These are phyloP conservation scores for Diddensiella santjacobensis DNA, from an alignment of 805 yeast genomes.

Conservation along the genomic window DNA sequence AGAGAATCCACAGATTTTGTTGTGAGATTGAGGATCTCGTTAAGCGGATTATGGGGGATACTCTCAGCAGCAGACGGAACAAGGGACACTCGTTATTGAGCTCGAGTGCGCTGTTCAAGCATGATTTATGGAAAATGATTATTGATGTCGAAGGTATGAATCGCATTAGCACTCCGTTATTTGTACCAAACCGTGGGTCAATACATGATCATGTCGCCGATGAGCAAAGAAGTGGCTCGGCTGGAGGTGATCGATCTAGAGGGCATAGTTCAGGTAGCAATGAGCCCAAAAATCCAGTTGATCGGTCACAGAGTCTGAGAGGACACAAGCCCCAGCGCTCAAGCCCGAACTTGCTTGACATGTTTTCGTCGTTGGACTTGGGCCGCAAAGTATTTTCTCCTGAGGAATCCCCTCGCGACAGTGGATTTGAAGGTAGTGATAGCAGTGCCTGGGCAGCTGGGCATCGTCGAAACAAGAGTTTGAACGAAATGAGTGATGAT, in stretches of 20 bases:
- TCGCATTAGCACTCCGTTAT: conserved; percentile 14
- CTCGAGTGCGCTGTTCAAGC: conserved; percentile 19
- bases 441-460: not conserved
- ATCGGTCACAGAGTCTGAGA: conserved; percentile 5
- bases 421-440: conserved; percentile 10
- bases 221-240: conserved; percentile 2
- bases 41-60: conserved; percentile 28
- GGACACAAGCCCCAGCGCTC: conserved; percentile 20
- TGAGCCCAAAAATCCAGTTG: not conserved
- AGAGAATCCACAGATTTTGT: conserved; percentile 34
- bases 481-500: conserved; percentile 14
- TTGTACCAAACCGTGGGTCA: conserved; percentile 10
- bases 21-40: conserved; percentile 30
- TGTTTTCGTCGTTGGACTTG: conserved; percentile 22
- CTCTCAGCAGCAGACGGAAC: conserved; percentile 21
- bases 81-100: conserved; percentile 23
- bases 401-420: conserved; percentile 6
- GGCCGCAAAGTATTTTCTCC: not conserved
- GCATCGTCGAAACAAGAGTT: conserved; percentile 22
- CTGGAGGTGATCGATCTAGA: not conserved
- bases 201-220: conserved; percentile 3
- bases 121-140: conserved; percentile 26
- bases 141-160: conserved; percentile 19
- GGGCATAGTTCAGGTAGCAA: not conserved
- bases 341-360: conserved; percentile 25